A percentile compares a stretch with the other conserved stretches of the same genome.
Conservation (phyloP, 495 filamentous ascomycete genomes). For the Penicillium roqueforti region DNA sequence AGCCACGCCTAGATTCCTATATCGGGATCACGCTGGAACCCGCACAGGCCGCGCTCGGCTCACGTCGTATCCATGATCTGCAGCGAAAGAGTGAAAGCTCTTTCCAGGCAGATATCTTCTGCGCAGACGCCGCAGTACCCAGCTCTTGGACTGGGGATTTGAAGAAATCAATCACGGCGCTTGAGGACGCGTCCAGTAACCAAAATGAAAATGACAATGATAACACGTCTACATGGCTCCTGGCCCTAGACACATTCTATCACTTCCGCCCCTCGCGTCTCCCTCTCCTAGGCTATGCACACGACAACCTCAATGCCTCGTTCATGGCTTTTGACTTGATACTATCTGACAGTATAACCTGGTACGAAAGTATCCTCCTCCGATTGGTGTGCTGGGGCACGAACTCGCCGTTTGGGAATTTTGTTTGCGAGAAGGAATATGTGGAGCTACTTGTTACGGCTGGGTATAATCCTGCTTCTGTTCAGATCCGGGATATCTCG, state of each 20-base stretch:
- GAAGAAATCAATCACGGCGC: conserved; percentile 10
- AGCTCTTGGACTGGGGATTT: conserved; percentile 24
- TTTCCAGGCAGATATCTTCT: conserved; percentile 24
- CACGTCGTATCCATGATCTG: conserved; percentile 12
- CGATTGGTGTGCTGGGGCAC: conserved; percentile 30
- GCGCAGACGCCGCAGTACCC: conserved; percentile 32
- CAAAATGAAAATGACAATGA: neutral
- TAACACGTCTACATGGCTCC: conserved; percentile 33
- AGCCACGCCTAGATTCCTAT: conserved; percentile 32
- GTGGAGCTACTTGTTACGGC: conserved; percentile 37
- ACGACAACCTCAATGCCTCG: conserved; percentile 31
- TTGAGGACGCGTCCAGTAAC: neutral
- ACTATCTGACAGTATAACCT: conserved; percentile 18
- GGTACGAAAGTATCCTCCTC: conserved; percentile 26
- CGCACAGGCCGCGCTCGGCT: conserved; percentile 29
- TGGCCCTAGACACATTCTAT: conserved; percentile 49
- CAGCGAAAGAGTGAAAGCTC: neutral
- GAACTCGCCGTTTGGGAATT: conserved; percentile 34
- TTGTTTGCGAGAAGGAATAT: conserved; percentile 57
- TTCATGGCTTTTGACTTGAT: conserved; percentile 44
- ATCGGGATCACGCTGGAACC: conserved; percentile 41
- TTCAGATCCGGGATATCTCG: conserved; percentile 44
- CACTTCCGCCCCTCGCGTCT: conserved; percentile 47
- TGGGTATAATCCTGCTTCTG: conserved; percentile 36
- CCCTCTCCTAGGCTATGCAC: conserved; percentile 35